Evolutionary conservation across 2,329 filamentous ascomycete genomes (phyloP).

Genomic region (Rugonectria rugulosa): DNA sequence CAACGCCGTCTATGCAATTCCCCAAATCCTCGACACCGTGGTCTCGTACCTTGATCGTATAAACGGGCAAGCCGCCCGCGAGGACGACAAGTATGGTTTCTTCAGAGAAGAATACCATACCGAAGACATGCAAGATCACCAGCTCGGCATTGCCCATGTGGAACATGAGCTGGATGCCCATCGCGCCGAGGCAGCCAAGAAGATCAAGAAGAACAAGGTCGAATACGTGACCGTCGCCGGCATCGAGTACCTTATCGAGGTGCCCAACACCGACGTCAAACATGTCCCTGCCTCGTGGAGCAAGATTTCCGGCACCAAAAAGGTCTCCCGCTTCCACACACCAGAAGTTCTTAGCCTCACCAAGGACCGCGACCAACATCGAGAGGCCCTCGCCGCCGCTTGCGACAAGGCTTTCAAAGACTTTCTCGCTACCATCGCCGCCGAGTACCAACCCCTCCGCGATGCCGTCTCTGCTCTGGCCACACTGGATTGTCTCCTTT

Average conservation of each 20-base stretch:
- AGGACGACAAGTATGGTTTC: constrained; percentile 93
- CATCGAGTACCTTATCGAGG: constrained; percentile 94
- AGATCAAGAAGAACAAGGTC: constrained; percentile 74
- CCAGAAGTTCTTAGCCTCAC: constrained; percentile 86
- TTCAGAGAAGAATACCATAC: constrained; percentile 89
- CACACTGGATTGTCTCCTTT: constrained; percentile 88
- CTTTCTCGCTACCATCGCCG: constrained; percentile 76
- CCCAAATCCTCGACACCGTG: constrained; percentile 77
- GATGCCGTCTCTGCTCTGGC: constrained; percentile 88
- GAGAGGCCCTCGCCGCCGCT: constrained; percentile 88
- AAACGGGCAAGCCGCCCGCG: constrained; percentile 81
- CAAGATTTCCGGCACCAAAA: constrained; percentile 95
- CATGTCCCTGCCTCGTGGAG: constrained; percentile 92
- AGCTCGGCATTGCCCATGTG: constrained; percentile 88
- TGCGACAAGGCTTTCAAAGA: constrained; percentile 83
- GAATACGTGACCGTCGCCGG: constrained; percentile 85
- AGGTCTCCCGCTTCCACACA: constrained; percentile 90
- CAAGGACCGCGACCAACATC: constrained; percentile 90
- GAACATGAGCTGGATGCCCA: constrained; percentile 89
- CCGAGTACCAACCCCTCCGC: constrained; percentile 88
- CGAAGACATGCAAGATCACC: constrained; percentile 87
- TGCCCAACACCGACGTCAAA: constrained; percentile 82
- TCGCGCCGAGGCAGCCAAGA: constrained; percentile 72
- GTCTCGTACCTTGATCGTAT: constrained; percentile 82
- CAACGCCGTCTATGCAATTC: constrained; percentile 77